phyloP scores from a whole-genome alignment of 2,329 filamentous ascomycete species.

The Trichoderma sp. region DNA sequence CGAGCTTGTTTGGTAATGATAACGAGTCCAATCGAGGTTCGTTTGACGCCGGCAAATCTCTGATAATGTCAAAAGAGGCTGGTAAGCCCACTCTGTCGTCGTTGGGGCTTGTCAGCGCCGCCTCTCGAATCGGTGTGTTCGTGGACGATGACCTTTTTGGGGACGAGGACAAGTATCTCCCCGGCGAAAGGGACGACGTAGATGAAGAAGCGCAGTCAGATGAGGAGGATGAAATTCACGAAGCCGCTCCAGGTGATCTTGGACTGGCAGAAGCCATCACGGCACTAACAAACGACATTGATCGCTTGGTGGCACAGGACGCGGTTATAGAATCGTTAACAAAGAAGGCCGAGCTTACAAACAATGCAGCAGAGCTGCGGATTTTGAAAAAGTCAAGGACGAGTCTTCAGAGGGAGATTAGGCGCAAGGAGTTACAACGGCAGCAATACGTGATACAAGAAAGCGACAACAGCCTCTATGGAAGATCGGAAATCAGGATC shows the following conservation, averaged over 20 bases:
- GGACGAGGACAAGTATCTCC: conserved; percentile 79
- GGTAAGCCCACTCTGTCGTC: conserved; percentile 87
- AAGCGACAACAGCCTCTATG: conserved; percentile 95
- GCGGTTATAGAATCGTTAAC: conserved; percentile 88
- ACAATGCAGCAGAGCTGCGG: conserved; percentile 88
- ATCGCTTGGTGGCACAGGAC: conserved; percentile 82
- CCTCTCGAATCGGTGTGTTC: conserved; percentile 87
- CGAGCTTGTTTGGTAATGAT: conserved; percentile 53
- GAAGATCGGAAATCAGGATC: conserved; percentile 83
- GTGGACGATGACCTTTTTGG: conserved; percentile 89
- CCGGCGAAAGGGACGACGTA: conserved; percentile 79
- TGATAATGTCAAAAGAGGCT: conserved; percentile 41
- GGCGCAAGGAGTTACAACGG: conserved; percentile 89
- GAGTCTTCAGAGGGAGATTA: conserved; percentile 87
- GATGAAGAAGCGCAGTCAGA: conserved; percentile 55
- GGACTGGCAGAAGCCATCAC: conserved; percentile 91
- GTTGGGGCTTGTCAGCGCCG: conserved; percentile 82
- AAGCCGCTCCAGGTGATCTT: conserved; percentile 91
- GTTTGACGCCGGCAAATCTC: conserved; percentile 49
- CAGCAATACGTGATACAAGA: conserved; percentile 98
- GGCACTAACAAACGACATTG: conserved; percentile 83
- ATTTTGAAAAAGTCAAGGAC: conserved; percentile 92
- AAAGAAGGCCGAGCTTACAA: conserved; percentile 92
- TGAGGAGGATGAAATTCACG: conserved; percentile 79
- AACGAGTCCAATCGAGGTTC: conserved; percentile 61